Evolutionary conservation across 2,329 filamentous ascomycete species (phyloP), one percentile per base, ranked within the genome.

Genomic region (Hypoxylon sp.): DNA sequence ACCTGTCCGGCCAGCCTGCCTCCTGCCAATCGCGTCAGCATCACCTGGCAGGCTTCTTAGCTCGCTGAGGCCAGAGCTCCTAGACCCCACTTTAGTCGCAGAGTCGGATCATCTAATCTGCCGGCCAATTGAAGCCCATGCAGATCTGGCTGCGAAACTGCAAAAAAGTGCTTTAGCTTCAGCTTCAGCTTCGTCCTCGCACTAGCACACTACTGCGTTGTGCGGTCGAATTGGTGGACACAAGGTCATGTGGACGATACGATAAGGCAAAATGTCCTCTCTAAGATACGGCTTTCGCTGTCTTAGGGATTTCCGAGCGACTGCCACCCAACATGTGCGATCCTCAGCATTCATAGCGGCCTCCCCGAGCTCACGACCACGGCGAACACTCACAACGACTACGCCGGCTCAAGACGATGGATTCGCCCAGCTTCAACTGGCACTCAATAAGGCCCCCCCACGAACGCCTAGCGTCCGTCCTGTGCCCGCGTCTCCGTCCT

Each of bases 401-500:
- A 62, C 64, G 1, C 9, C 54, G 3, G 45, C 47, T 24, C 61
- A 54, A 56, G 48, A 29, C 15, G 37, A 63, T 54, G 42, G n/a
- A 26, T 20, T 47, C 1, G 24, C 48, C 2, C 21, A 23, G 17
- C 27, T 58, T 9, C 27, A 51, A n/a, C 17, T 29, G n/a, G 58
- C 58, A 20, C 8, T 62, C 9, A n/a, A 18, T 3, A 20, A 11
- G 3, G 29, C 17, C 33, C n/a, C 45, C 20, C 1, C 74, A n/a
- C 58, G 70, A 9, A 63, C 76, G 23, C 64, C 69, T 21, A 82
- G 85, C 64, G 87, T 90, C 49, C 91, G 95, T 64, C 80, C 96
- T 18, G 79, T 97, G 29, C 95, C 95, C 17, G 83, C 83, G 21
- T 97, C 93, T 29, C 88, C 91, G 2, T 95, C 94, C n/a, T 99